Conservation (phyloP, 352 stramenopile species). For the Salisapilia sapeloensis region DNA sequence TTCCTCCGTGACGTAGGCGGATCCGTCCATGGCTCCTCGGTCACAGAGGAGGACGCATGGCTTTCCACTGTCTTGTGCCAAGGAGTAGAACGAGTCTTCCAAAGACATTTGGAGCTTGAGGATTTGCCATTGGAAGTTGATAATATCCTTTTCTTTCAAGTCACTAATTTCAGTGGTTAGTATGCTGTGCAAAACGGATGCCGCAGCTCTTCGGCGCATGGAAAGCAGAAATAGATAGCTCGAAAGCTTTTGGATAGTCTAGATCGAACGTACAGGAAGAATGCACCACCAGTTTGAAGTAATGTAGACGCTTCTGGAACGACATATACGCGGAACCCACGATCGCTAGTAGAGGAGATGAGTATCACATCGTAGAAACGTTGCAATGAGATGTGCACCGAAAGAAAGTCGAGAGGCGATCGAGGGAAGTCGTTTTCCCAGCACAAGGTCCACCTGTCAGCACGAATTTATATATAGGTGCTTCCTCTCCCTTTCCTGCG, state of each 20-base stretch:
- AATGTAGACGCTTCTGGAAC: constrained; percentile 92
- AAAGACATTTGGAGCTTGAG: constrained; percentile 71
- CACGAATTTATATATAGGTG: constrained; percentile 86
- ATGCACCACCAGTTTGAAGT: constrained; percentile 86
- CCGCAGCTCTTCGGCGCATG: background rate
- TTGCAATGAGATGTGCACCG: constrained; percentile 9
- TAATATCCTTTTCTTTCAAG: constrained; percentile 59
- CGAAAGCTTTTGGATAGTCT: too few relatives aligned
- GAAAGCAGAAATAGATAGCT: too few relatives aligned
- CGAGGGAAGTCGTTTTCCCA: constrained; percentile 91
- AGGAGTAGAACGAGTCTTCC: constrained; percentile 70
- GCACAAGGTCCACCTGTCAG: constrained; percentile 90
- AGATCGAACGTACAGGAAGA: constrained; percentile 55
- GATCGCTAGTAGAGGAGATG: constrained; percentile 47
- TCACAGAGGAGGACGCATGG: constrained; percentile 91
- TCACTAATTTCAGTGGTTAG: too few relatives aligned
- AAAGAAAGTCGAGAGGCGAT: constrained; percentile 82
- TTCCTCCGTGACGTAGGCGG: constrained; percentile 85
- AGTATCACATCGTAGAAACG: background rate
- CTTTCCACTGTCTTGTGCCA: constrained; percentile 63
- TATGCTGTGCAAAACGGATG: background rate
- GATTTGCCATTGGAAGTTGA: constrained; percentile 83
- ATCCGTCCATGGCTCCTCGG: constrained; percentile 90
- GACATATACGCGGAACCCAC: constrained; percentile 89
- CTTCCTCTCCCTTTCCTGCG: constrained; percentile 41